Base-by-base conservation (phyloP, 2,329 filamentous ascomycete species). In the Dryadomyces quercus-mongolicae region DNA sequence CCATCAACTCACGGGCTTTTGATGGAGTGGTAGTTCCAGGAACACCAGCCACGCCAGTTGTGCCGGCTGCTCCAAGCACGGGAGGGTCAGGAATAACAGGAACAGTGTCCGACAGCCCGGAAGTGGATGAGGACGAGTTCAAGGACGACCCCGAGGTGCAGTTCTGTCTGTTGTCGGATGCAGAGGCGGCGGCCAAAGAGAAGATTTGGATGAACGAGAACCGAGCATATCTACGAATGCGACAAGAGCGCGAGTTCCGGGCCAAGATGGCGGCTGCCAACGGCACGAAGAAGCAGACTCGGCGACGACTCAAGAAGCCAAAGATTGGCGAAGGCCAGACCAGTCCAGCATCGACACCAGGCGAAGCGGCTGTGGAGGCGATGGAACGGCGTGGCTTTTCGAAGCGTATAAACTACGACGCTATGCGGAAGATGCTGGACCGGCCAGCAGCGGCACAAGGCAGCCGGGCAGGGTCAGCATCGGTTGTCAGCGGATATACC, bases 121-220 rank as follows among this genome's bases (percentile, higher is more conserved):
- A 86, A 53, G 84, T 94, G 20, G 81, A 78, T 51, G 86, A 87
- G 55, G 80, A 86, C 55, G 91, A 96, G 64, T 96, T 97, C 63
- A 87, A 84, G 42, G 83, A 94, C 61, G 93, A 98, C 58, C 85
- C 84, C 0, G 93, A 98, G 67, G 89, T 98, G 5, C 72, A 78
- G 56, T 86, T 86, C 62, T 95, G 91, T 64, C 69, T 90, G 40
- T 75, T 97, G 5, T 79, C 77, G 0, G 78, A 84, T 1, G 79
- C 81, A 3, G 91, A 97, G 69, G 80, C 84, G 2, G 79, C 79
- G 38, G 81, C 90, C 64, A 97, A 96, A 67, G 91, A 96, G 67
- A 82, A 83, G 56, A 87, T 97, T 52, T 98, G 93, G 93, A 83
- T 95, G 46, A 91, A 92, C 56, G 84, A 91, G 65, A 97, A 98